phyloP scores from a whole-genome alignment of 257 asterid species.

The Ilex aquifolium region DNA sequence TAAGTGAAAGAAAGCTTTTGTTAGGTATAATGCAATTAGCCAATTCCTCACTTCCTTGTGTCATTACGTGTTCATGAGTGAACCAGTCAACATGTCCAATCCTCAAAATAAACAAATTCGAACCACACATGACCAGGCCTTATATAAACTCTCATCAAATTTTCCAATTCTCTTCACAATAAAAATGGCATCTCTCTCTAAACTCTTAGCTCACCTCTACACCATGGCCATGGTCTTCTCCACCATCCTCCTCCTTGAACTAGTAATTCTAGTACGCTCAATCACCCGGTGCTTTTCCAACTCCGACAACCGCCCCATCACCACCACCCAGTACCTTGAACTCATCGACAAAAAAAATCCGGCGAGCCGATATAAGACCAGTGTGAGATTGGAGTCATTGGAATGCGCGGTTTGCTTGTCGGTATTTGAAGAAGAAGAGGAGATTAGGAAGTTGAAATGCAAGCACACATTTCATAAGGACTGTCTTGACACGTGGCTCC shows the following conservation, averaged over 20 bases:
- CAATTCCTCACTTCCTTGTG: no score
- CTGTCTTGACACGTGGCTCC: no score
- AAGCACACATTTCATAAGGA: no score
- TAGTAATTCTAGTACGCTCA: conserved; percentile 30
- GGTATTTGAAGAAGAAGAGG: conserved; percentile 46
- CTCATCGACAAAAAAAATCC: conserved; percentile 47
- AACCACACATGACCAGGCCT: no score
- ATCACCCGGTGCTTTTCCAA: conserved; percentile 19
- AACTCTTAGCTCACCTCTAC: conserved; percentile 34
- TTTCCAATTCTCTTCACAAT: no score
- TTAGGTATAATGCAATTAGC: no score
- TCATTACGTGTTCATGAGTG: no score
- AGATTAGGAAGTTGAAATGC: conserved; percentile 31
- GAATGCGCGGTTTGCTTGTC: conserved; percentile 60
- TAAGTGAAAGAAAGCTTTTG: no score
- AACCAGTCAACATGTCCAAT: no score
- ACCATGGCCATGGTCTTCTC: conserved; percentile 30
- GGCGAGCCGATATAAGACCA: conserved; percentile 17
- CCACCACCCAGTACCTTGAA: conserved; percentile 44
- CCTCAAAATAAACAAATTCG: no score
- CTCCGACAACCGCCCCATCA: conserved; percentile 22
- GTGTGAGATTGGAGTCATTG: conserved; percentile 4
- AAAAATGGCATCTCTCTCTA: conserved; percentile 39
- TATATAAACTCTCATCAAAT: no score
- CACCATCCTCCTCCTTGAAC: conserved; percentile 44